Base-by-base conservation (phyloP, 208 protist genomes). In the Endotrypanum monterogeii region DNA sequence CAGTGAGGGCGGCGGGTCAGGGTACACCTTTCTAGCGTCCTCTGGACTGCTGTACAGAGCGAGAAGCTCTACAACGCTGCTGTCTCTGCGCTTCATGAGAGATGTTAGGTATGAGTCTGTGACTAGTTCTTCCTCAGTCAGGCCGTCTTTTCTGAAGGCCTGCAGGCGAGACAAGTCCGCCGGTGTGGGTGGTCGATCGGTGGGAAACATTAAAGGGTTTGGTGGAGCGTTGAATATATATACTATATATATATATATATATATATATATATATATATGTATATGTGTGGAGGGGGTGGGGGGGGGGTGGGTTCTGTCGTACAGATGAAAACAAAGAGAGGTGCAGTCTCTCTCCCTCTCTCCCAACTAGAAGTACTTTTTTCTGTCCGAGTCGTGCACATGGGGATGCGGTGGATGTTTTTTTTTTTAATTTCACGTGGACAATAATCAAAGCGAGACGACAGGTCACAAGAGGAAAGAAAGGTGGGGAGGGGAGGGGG, bases 1-100 rank as follows among this genome's bases (percentile, higher is more conserved):
- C 35, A 71, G 44, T 14, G 74, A 41, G 41, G 73, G 65, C 3
- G 85, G 85, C 12, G 83, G 82, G 3, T 73, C 72, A 1, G 76
- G 80, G 69, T 93, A 93, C 23, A 61, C 76, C 56, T 80, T 68
- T 68, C 71, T 60, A 11, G 84, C 86, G 16, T 76, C 79, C 16
- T 93, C 85, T 16, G 79, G 73, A 9, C 72, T 75, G 58, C 85
- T 76, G 67, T 80, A 78, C 41, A 84, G 74, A 11, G 82, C 65
- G 25, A 89, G 69, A n/a, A 84, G 82, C 23, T 73, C 70, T 23
- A 62, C 28, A 5, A 80, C 70, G 63, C 52, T 54, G 60, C 75
- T 66, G 41, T 32, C 16, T 23, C 48, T 9, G 25, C 18, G 51
- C 54, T 54, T 60, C 41, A 56, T 55, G 20, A 44, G 60, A 3